phyloP scores from a whole-genome alignment of 1,284 basidiomycete genomes.

The Ganoderma meredithae region DNA sequence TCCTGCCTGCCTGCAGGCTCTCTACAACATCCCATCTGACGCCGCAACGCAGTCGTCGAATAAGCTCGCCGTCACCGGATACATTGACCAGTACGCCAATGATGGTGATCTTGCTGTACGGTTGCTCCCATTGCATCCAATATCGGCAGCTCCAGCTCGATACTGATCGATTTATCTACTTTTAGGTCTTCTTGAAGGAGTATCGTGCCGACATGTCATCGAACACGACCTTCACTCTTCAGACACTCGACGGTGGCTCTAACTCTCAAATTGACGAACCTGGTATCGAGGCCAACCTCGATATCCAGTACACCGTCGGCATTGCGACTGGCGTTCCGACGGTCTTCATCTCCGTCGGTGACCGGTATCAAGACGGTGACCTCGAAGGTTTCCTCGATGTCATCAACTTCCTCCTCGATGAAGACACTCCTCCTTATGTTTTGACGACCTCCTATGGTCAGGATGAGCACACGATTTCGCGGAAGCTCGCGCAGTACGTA shows the following conservation, averaged over 20 bases:
- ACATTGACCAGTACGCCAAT: conserved; percentile 60
- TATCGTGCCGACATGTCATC: conserved; percentile 44
- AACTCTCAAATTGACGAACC: conserved; percentile 44
- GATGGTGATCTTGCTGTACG: conserved; percentile 52
- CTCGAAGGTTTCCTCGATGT: conserved; percentile 38
- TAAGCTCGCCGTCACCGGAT: conserved; percentile 63
- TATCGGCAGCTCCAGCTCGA: neutral
- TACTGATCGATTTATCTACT: neutral
- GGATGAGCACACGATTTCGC: conserved; percentile 37
- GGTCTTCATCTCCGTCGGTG: conserved; percentile 56
- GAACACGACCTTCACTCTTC: conserved; percentile 39
- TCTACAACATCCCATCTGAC: conserved; percentile 59
- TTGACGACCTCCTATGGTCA: conserved; percentile 52
- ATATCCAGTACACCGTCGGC: conserved; percentile 70
- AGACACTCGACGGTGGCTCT: conserved; percentile 60
- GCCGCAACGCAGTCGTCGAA: conserved; percentile 52
- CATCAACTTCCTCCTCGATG: conserved; percentile 40
- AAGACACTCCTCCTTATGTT: conserved; percentile 53
- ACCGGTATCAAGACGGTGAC: conserved; percentile 34
- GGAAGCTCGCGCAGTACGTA: conserved; percentile 62
- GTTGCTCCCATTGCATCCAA: neutral
- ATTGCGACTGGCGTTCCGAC: conserved; percentile 44
- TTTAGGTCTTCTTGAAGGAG: conserved; percentile 35
- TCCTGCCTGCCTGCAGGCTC: conserved; percentile 57
- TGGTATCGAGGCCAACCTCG: conserved; percentile 62